phyloP scores from a whole-genome alignment of 202 grass and related monocot genomes.

The Panicum hallii region DNA sequence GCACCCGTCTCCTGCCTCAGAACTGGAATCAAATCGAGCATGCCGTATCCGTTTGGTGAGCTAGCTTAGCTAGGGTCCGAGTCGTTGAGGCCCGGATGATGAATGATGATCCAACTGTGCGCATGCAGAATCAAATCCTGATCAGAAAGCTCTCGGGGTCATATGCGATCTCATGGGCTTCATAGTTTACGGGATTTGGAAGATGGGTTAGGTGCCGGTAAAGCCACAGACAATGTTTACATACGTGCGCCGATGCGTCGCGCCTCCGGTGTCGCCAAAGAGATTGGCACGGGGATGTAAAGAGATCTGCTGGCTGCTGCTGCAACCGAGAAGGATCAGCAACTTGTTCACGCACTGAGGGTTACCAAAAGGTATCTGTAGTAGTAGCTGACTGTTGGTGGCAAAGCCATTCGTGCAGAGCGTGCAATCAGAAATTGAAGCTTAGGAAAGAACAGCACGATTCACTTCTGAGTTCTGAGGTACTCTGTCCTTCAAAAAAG shows the following conservation, averaged over 20 bases:
- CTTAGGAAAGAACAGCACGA: no score
- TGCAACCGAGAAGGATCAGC: background rate
- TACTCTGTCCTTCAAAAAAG: no score
- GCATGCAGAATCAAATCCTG: slow-evolving; percentile 33
- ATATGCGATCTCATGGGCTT: slow-evolving; percentile 35
- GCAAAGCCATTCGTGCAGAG: background rate
- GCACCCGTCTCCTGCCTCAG: slow-evolving; percentile 7
- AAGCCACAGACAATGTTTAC: background rate
- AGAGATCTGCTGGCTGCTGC: slow-evolving; percentile 21
- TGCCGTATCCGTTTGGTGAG: slow-evolving; percentile 45
- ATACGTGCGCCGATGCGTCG: background rate
- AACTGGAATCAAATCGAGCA: slow-evolving; percentile 57
- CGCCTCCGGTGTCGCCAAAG: background rate
- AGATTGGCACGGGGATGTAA: background rate
- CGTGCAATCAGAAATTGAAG: background rate
- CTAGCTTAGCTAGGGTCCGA: background rate
- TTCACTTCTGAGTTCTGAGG: no score
- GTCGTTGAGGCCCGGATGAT: background rate
- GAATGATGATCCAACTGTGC: slow-evolving; percentile 6
- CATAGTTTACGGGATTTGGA: slow-evolving; percentile 49
- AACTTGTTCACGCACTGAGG: background rate
- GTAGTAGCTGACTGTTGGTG: background rate
- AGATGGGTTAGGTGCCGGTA: slow-evolving; percentile 45
- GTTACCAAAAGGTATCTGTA: background rate
- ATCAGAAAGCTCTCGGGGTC: background rate